Percentiles rank a stretch among this genome's conserved stretches.
phyloP scores from a whole-genome alignment of 441 rosid species.

The Pelargonium fulgidum region DNA sequence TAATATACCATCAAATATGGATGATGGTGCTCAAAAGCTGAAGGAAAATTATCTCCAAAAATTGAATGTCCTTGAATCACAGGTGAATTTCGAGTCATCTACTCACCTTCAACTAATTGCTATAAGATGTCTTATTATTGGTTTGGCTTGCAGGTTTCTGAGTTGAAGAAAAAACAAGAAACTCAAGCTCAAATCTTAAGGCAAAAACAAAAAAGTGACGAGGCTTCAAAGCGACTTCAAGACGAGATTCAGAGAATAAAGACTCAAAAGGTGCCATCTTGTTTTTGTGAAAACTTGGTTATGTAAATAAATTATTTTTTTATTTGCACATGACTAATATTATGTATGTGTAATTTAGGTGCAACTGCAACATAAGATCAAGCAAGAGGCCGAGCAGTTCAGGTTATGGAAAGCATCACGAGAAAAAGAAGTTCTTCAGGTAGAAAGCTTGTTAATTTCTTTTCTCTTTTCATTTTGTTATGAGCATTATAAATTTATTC shows the following conservation, averaged over 20 bases:
- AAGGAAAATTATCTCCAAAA: constrained; percentile 90
- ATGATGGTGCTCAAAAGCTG: constrained; percentile 72
- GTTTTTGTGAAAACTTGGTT: constrained; percentile 8
- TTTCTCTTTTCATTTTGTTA: background rate
- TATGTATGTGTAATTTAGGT: constrained; percentile 39
- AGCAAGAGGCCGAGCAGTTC: constrained; percentile 95
- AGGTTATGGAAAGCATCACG: constrained; percentile 85
- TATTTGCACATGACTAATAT: constrained; percentile 16
- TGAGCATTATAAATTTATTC: background rate
- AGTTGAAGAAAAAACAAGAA: constrained; percentile 92
- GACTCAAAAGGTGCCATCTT: constrained; percentile 59
- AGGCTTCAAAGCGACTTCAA: constrained; percentile 69
- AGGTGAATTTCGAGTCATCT: constrained; percentile 35
- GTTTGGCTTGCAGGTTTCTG: constrained; percentile 50
- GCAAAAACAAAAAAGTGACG: constrained; percentile 95
- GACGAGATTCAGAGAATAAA: constrained; percentile 94
- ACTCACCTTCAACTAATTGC: constrained; percentile 11
- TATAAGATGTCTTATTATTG: constrained; percentile 11
- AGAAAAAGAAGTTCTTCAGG: constrained; percentile 99
- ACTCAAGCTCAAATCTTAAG: constrained; percentile 89
- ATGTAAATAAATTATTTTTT: constrained; percentile 1
- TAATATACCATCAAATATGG: constrained; percentile 65
- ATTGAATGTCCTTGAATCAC: constrained; percentile 76
- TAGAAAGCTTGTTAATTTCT: constrained; percentile 18
- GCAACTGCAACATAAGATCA: constrained; percentile 89